Evolutionary conservation across 2,329 filamentous ascomycete genomes (phyloP), one percentile per base, ranked within the genome.

Genomic region (Curvularia sp.): DNA sequence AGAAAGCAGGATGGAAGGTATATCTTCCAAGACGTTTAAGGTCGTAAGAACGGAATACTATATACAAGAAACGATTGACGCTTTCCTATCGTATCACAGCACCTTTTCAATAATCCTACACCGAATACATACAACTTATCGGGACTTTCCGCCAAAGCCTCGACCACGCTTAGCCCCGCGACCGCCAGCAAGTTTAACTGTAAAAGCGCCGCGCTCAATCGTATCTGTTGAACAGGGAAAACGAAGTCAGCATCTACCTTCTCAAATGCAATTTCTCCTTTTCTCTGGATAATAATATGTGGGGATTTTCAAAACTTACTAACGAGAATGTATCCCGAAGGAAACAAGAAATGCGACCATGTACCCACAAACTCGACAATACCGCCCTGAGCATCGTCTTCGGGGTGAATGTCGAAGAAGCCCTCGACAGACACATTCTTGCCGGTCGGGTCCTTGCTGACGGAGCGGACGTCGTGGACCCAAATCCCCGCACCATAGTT

Each of bases 401-500:
- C 78, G 9, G 78, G 78, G 60, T 79, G 78, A 34, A 78, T 69
- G 57, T 79, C 77, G 54, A 80, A 80, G 68, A 76, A 79, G 13
- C 69, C 78, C 36, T 79, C 74, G 57, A 80, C 76, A 21, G 71
- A 72, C 45, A 81, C 74, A 2, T 73, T 64, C 3, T 63, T 68
- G 21, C 78, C 78, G 6, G 75, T 76, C 1, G 75, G 74, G 43
- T 78, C 76, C 39, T 71, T 67, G 18, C 74, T 72, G 43, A 80
- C 74, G 27, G 72, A 76, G 28, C 70, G 70, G 36, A 80, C 65
- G 48, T 80, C 77, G 21, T 79, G 63, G n/a, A 79, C 72, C 58
- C 73, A 74, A 42, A 80, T 58, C 27, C 78, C 78, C 19, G 70
- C 68, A 12, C 76, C 77, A 55, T 80, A 80, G 71, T 79, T 78